Conservation (phyloP, 2,329 filamentous ascomycete species). For the Myriangium duriaei region DNA sequence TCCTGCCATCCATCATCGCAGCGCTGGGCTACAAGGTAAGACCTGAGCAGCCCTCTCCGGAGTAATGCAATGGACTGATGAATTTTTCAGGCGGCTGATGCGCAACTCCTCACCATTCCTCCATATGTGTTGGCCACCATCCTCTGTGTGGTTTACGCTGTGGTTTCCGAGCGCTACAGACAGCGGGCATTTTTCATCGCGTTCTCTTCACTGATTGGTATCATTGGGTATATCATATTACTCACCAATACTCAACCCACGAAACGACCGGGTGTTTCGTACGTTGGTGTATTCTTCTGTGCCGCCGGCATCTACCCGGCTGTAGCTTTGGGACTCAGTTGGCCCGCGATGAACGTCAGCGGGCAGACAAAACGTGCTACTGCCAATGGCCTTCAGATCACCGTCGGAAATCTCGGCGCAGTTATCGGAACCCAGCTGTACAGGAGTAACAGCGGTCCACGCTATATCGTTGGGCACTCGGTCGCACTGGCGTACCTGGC, state of each 20-base stretch:
- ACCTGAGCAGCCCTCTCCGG: too few relatives aligned
- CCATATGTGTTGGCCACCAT: slow-evolving; percentile 34
- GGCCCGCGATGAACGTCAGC: slow-evolving; percentile 60
- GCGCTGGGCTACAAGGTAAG: slow-evolving; percentile 44
- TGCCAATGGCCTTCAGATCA: slow-evolving; percentile 59
- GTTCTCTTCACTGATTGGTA: slow-evolving; percentile 28
- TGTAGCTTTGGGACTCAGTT: slow-evolving; percentile 50
- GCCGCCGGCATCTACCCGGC: slow-evolving; percentile 53
- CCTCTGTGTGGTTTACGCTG: slow-evolving; percentile 45
- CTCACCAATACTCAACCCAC: slow-evolving; percentile 23
- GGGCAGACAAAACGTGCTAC: slow-evolving; percentile 58
- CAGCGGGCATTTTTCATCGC: slow-evolving; percentile 53
- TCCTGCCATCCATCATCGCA: slow-evolving; percentile 49
- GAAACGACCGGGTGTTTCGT: slow-evolving; percentile 29
- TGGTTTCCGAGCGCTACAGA: slow-evolving; percentile 46
- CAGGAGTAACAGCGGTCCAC: slow-evolving; percentile 45
- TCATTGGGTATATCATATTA: slow-evolving; percentile 29
- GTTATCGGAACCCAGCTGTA: slow-evolving; percentile 61
- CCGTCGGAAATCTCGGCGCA: slow-evolving; percentile 56
- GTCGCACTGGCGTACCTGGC: slow-evolving; percentile 53
- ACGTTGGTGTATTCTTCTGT: slow-evolving; percentile 29
- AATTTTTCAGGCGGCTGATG: slow-evolving; percentile 37
- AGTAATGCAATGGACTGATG: too few relatives aligned
- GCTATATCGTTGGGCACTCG: slow-evolving; percentile 54
- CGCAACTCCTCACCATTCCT: slow-evolving; percentile 27